Evolutionary conservation across 805 yeast species (phyloP), one percentile per base, ranked within the genome.

Genomic region (Yamadazyma laniorum): DNA sequence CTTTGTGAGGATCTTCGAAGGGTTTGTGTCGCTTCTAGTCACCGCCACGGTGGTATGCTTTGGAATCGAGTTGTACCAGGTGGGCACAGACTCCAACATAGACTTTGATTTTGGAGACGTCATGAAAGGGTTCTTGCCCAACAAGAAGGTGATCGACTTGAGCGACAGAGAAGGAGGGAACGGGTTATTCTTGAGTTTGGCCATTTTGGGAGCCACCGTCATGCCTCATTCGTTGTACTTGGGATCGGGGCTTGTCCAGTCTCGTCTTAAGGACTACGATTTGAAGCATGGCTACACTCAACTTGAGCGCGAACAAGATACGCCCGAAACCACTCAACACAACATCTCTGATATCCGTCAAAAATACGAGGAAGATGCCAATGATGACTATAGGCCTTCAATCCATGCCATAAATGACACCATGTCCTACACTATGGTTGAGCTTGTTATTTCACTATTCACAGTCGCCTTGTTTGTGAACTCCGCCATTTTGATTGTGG

Each of bases 151-250:
- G 6, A 47, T 57, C 3, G 61, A 56, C 34, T 43, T 52, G 50
- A 37, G 68, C 79, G 39, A 61, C 67, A 18, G 80, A 79, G 49
- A 51, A 38, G 60, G 77, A 74, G 52, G 72, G 15, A 61, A 75
- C 52, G 93, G 95, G 0, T 61, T 85, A 19, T 88, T 81, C 53
- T 64, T 87, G 15, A 78, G 91, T 17, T 69, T 90, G 48, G 96
- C 95, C 18, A 85, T 89, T 34, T 68, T 88, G 37, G 96, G 96
- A 17, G 96, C 96, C 8, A 89, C 96, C 0, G 96, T 89, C 17
- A 89, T 89, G 96, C 96, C 96, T 2, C 96, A 89, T 55, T 81
- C 90, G 1, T 65, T 89, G 34, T 87, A 84, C 51, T 65, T 89
- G 39, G 96, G 96, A 1, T 83, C 93, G 0, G 91, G 93, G 5